phyloP scores from a whole-genome alignment of 331 rosid genomes.

The Acacia concinna region DNA sequence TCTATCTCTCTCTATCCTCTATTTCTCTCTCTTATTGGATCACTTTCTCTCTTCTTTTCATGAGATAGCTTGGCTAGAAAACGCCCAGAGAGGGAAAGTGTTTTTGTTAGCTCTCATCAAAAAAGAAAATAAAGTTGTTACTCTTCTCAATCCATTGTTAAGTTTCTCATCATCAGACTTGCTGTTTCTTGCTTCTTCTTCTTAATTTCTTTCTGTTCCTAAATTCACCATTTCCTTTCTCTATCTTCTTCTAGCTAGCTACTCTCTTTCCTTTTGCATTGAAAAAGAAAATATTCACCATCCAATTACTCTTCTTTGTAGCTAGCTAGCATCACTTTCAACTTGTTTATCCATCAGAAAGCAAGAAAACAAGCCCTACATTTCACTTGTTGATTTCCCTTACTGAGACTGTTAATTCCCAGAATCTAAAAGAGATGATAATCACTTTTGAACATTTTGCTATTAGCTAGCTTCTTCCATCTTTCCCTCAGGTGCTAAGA shows the following conservation, averaged over 20 bases:
- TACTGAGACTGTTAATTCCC: not conserved
- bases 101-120: slow-evolving; percentile 30
- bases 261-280: not conserved
- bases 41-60: slow-evolving; percentile 36
- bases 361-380: not conserved
- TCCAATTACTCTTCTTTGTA: not conserved
- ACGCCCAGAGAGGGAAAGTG: slow-evolving; percentile 36
- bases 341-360: not conserved
- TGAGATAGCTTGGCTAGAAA: slow-evolving; percentile 34
- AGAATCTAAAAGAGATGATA: not conserved
- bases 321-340: not conserved
- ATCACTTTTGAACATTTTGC: not conserved
- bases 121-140: slow-evolving; percentile 21
- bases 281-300: not conserved
- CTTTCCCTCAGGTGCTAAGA: not conserved
- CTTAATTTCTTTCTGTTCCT: not conserved
- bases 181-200: not conserved
- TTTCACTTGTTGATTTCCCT: not conserved
- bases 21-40: not conserved
- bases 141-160: slow-evolving; percentile 3
- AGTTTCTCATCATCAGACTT: not conserved
- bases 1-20: not conserved
- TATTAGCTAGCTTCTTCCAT: not conserved
- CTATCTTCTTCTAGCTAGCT: not conserved
- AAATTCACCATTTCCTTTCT: not conserved